A percentile compares a stretch with the other conserved stretches of the same genome.
phyloP scores from a whole-genome alignment of 1,139 yeast genomes.

The Debaryomyces sp. region DNA sequence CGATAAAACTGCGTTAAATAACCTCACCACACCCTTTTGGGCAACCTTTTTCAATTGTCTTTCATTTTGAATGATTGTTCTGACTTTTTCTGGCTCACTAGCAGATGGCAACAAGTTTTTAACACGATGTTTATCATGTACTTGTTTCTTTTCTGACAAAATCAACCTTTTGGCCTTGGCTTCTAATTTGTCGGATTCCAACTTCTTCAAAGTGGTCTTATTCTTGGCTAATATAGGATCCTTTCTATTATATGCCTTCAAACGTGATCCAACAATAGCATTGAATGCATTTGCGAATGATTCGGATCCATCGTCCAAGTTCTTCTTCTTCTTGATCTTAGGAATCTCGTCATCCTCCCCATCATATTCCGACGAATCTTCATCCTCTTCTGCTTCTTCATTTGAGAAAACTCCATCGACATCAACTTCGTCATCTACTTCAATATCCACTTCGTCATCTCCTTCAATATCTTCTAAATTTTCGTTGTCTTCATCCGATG shows the following conservation, averaged over 20 bases:
- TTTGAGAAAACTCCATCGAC: conserved; percentile 13
- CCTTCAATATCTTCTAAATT: conserved; percentile 9
- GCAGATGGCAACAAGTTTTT: conserved; percentile 67
- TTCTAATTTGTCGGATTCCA: conserved; percentile 82
- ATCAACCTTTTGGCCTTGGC: conserved; percentile 77
- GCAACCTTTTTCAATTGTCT: conserved; percentile 77
- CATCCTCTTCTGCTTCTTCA: conserved; percentile 17
- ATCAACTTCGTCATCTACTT: conserved; percentile 14
- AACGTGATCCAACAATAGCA: conserved; percentile 81
- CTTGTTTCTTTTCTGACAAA: conserved; percentile 68
- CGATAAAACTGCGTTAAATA: conserved; percentile 86
- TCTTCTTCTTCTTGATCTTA: conserved; percentile 53
- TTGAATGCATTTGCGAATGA: conserved; percentile 81
- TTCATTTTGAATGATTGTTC: conserved; percentile 69
- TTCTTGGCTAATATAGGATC: conserved; percentile 89
- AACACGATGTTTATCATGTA: conserved; percentile 68
- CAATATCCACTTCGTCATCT: conserved; percentile 15
- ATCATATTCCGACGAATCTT: conserved; percentile 17
- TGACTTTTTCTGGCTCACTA: conserved; percentile 50
- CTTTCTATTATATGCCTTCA: conserved; percentile 84
- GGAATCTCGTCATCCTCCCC: conserved; percentile 38
- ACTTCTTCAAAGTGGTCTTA: conserved; percentile 66
- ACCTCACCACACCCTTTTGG: conserved; percentile 89
- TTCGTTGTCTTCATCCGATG: conserved; percentile 5
- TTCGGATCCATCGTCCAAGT: conserved; percentile 66